phyloP scores from a whole-genome alignment of 177 flowering plant genomes.

The Vitis hybrid region DNA sequence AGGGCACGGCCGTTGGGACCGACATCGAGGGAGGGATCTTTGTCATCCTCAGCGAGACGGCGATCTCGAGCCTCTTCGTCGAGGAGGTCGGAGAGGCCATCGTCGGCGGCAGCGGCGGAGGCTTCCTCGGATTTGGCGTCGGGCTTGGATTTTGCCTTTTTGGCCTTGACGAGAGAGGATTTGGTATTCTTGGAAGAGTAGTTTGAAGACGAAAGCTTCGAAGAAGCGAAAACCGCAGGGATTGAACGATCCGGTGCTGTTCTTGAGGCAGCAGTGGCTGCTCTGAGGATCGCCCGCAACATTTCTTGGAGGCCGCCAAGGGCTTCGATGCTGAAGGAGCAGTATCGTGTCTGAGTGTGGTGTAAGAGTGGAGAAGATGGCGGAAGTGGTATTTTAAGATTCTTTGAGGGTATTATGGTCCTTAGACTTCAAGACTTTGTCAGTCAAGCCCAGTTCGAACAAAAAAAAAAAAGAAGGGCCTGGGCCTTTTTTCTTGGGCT shows the following conservation, averaged over 20 bases:
- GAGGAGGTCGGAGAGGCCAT: slow-evolving; percentile 21
- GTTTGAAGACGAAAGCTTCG: slow-evolving; percentile 8
- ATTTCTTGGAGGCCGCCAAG: slow-evolving; percentile 19
- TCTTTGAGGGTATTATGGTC: neutral
- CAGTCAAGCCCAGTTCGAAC: no score
- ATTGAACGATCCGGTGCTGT: neutral
- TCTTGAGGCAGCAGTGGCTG: slow-evolving; percentile 6
- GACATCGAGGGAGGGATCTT: slow-evolving; percentile 60
- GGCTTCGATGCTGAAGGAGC: neutral
- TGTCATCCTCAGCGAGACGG: slow-evolving; percentile 49
- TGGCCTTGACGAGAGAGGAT: slow-evolving; percentile 15
- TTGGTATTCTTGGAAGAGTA: slow-evolving; percentile 28
- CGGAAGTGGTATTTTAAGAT: neutral
- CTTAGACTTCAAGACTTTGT: no score
- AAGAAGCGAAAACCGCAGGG: neutral
- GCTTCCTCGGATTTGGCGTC: slow-evolving; percentile 14
- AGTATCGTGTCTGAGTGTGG: neutral
- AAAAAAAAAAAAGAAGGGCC: no score
- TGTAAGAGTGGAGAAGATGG: neutral
- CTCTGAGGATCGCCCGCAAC: slow-evolving; percentile 25
- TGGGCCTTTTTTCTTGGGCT: no score
- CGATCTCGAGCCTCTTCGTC: slow-evolving; percentile 41
- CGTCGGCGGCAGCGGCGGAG: slow-evolving; percentile 21
- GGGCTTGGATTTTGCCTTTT: slow-evolving; percentile 23
- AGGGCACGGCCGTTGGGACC: slow-evolving; percentile 74